phyloP scores from a whole-genome alignment of 495 filamentous ascomycete species.

The Penicilliopsis zonata region DNA sequence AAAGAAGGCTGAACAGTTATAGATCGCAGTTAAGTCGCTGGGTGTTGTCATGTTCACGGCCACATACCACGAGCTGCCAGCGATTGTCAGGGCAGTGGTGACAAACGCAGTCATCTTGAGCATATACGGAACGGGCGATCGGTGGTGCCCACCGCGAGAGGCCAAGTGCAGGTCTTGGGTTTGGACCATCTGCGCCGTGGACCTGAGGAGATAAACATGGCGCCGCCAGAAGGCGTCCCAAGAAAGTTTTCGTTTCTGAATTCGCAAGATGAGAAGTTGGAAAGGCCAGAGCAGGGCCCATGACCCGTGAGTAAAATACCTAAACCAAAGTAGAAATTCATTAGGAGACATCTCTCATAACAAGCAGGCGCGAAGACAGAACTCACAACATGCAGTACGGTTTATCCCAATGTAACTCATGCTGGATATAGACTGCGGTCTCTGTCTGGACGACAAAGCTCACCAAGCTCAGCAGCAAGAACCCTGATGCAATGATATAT shows the following conservation, averaged over 20 bases:
- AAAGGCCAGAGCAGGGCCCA: slow-evolving; percentile 82
- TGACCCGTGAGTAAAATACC: slow-evolving; percentile 86
- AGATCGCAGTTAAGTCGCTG: slow-evolving; percentile 90
- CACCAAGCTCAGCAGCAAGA: slow-evolving; percentile 66
- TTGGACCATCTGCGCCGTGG: slow-evolving; percentile 80
- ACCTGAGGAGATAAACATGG: slow-evolving; percentile 60
- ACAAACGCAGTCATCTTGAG: slow-evolving; percentile 65
- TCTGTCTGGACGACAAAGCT: slow-evolving; percentile 87
- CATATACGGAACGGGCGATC: slow-evolving; percentile 61
- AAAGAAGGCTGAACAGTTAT: slow-evolving; percentile 98
- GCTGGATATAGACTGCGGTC: slow-evolving; percentile 85
- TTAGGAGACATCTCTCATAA: slow-evolving; percentile 1
- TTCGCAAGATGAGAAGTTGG: slow-evolving; percentile 67
- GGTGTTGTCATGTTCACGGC: slow-evolving; percentile 88
- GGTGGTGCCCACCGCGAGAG: slow-evolving; percentile 30
- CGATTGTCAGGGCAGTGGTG: slow-evolving; percentile 77
- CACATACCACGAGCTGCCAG: slow-evolving; percentile 90
- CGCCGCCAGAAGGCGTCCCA: slow-evolving; percentile 84
- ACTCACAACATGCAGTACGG: slow-evolving; percentile 94
- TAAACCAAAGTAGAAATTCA: slow-evolving; percentile 12
- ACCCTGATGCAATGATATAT: slow-evolving; percentile 76
- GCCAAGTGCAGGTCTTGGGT: slow-evolving; percentile 49
- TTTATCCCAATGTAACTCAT: slow-evolving; percentile 83
- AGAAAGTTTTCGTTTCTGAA: slow-evolving; percentile 57
- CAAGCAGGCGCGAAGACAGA: slow-evolving; percentile 1